Conservation (phyloP, 306 rosid genomes). For the Dicorynia guianensis region DNA sequence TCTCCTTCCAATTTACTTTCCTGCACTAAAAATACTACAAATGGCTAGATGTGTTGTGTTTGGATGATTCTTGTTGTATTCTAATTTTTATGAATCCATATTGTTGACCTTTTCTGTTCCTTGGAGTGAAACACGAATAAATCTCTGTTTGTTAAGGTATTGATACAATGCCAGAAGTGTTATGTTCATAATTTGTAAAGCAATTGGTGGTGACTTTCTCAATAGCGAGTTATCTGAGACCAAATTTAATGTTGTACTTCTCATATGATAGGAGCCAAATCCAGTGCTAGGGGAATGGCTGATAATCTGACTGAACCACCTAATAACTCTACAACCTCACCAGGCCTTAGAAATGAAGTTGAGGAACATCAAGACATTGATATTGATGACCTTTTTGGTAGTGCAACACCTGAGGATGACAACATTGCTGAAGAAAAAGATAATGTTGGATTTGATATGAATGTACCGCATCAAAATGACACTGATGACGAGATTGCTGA, state of each 20-base stretch:
- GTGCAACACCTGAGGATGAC: constrained; percentile 66
- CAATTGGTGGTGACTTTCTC: constrained; percentile 1
- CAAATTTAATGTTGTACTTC: constrained; percentile 31
- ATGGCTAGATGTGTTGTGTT: not conserved
- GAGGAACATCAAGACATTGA: constrained; percentile 79
- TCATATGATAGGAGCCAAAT: constrained; percentile 61
- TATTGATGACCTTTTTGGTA: constrained; percentile 75
- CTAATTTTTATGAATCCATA: not conserved
- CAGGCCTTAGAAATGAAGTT: constrained; percentile 59
- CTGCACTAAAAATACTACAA: not conserved
- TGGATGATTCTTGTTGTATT: too few relatives aligned
- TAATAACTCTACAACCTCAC: constrained; percentile 53
- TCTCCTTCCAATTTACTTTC: not conserved
- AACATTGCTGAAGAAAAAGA: constrained; percentile 65
- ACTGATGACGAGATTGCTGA: constrained; percentile 89
- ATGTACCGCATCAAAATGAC: constrained; percentile 55
- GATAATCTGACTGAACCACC: constrained; percentile 62
- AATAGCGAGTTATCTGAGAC: not conserved
- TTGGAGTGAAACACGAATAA: not conserved
- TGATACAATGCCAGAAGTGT: constrained; percentile 1
- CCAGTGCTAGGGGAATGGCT: constrained; percentile 51
- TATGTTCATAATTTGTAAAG: constrained; percentile 19
- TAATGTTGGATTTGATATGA: constrained; percentile 68
- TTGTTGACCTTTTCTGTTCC: not conserved
- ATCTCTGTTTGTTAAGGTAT: not conserved